These are phyloP conservation scores for Termitomyces sp. DNA, from an alignment of 768 basidiomycete genomes.

Conservation along the genomic window DNA sequence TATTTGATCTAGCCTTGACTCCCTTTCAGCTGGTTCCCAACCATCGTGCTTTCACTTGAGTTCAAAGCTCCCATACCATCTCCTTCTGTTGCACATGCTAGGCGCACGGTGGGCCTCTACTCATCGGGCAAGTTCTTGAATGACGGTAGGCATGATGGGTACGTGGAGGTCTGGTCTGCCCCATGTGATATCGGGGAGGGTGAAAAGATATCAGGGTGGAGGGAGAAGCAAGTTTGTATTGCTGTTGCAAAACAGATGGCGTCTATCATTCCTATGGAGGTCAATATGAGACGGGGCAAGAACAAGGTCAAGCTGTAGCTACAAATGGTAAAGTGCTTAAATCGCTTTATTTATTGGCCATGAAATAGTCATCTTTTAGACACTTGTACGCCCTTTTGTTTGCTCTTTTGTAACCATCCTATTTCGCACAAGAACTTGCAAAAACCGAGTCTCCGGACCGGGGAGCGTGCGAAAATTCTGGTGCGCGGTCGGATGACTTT, in stretches of 20 bases:
- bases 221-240: slow-evolving; percentile 59
- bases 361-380: too few species aligned
- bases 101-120: slow-evolving; percentile 56
- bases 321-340: too few species aligned
- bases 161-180: slow-evolving; percentile 66
- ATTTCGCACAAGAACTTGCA: too few species aligned
- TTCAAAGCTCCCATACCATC: slow-evolving; percentile 59
- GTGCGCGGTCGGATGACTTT: too few species aligned
- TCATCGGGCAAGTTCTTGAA: slow-evolving; percentile 48
- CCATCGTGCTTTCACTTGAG: slow-evolving; percentile 56
- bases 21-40: slow-evolving; percentile 41
- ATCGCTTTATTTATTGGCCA: too few species aligned
- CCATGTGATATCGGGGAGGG: slow-evolving; percentile 53
- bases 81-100: slow-evolving; percentile 34
- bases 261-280: slow-evolving; percentile 40
- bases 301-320: slow-evolving; percentile 18
- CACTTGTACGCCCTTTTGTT: too few species aligned
- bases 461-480: too few species aligned
- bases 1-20: not conserved
- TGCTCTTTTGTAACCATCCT: too few species aligned
- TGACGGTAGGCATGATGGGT: slow-evolving; percentile 52
- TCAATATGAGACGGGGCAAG: slow-evolving; percentile 30
- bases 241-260: slow-evolving; percentile 63
- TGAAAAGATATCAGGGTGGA: slow-evolving; percentile 42
- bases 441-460: too few species aligned